Conservation (phyloP, 768 basidiomycete genomes). For the Mycena latifolia region DNA sequence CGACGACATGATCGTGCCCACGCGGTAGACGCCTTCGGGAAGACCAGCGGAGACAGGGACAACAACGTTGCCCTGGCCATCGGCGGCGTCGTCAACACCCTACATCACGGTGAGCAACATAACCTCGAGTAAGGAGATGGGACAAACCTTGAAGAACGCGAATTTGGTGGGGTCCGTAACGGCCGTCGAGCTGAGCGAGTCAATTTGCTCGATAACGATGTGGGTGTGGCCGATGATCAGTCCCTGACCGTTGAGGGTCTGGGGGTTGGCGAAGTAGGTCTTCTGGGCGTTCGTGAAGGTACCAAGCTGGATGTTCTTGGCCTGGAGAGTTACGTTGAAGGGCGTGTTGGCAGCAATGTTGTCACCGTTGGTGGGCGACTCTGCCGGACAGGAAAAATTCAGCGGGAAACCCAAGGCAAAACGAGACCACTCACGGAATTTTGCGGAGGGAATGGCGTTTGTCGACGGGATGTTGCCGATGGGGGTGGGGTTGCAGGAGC, state of each 20-base stretch:
- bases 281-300: conserved; percentile 68
- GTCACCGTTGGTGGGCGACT: conserved; percentile 55
- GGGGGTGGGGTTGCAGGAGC: conserved; percentile 71
- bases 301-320: conserved; percentile 61
- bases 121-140: too few relatives aligned
- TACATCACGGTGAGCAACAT: too few relatives aligned
- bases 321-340: conserved; percentile 66
- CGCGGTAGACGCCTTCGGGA: conserved; percentile 68
- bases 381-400: conserved; percentile 1
- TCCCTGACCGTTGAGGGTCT: conserved; percentile 63
- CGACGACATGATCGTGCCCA: conserved; percentile 68
- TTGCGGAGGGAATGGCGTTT: conserved; percentile 61
- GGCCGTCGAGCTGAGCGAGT: conserved; percentile 55
- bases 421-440: conserved; percentile 48
- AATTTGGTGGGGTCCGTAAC: conserved; percentile 65
- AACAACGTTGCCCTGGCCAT: conserved; percentile 61
- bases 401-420: not conserved
- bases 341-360: conserved; percentile 57
- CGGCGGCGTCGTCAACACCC: conserved; percentile 56
- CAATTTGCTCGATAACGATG: conserved; percentile 65
- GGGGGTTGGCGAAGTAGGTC: conserved; percentile 70
- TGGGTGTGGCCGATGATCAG: conserved; percentile 70
- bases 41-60: conserved; percentile 67
- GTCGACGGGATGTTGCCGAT: conserved; percentile 67
- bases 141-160: conserved; percentile 62